These are phyloP conservation scores for Fusarium solani-melongenae DNA, from an alignment of 2,329 filamentous ascomycete genomes.

Conservation along the genomic window DNA sequence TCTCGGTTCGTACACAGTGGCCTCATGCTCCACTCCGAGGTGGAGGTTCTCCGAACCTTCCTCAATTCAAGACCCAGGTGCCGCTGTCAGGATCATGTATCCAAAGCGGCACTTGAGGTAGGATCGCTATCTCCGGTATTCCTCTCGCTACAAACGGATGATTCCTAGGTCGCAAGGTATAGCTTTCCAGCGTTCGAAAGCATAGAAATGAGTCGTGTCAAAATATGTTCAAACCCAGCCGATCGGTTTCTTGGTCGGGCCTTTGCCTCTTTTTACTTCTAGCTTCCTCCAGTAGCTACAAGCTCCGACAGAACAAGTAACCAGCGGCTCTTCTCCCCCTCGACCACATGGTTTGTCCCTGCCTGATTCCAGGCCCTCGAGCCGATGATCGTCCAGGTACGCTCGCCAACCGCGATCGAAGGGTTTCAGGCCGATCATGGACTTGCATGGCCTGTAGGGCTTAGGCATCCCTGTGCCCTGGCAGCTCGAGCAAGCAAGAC, in stretches of 20 bases:
- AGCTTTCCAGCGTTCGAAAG: neutral
- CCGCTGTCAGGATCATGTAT: constrained; percentile 19
- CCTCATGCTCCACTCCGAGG: constrained; percentile 28
- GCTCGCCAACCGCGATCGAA: constrained; percentile 3
- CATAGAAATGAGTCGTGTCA: neutral
- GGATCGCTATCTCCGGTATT: neutral
- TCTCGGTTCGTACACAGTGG: constrained; percentile 11
- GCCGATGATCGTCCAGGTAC: constrained; percentile 1
- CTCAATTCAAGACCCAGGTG: constrained; percentile 14
- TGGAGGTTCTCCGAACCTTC: constrained; percentile 20
- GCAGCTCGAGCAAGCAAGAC: neutral
- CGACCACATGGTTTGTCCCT: neutral
- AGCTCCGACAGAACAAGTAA: neutral
- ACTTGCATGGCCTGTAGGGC: constrained; percentile 3
- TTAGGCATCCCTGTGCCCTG: neutral
- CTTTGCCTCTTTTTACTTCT: neutral
- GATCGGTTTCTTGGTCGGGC: neutral
- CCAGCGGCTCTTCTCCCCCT: neutral
- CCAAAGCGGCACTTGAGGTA: constrained; percentile 20
- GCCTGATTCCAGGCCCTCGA: neutral
- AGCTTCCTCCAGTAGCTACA: neutral
- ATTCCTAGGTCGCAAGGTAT: neutral
- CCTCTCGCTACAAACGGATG: neutral
- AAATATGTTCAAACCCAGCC: neutral
- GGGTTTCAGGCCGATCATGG: constrained; percentile 13